Evolutionary conservation across 352 stramenopile genomes (phyloP).

Genomic region (Globisporangium megalacanthum): DNA sequence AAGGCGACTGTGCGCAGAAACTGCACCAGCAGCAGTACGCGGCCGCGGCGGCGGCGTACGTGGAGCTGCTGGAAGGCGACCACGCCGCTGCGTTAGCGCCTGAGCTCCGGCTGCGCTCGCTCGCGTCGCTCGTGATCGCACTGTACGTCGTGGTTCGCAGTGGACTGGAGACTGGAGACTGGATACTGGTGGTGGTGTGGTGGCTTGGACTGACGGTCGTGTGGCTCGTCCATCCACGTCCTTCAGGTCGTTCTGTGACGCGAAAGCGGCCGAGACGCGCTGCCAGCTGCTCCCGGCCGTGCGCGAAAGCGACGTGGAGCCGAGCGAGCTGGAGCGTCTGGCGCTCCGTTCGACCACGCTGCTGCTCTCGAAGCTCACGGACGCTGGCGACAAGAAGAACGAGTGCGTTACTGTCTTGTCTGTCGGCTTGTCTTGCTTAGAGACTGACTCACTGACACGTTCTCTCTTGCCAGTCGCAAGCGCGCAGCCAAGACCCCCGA

Average conservation of each 20-base stretch:
- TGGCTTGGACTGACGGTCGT: background rate
- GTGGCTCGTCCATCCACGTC: background rate
- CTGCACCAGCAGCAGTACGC: constrained; percentile 75
- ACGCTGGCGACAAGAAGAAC: constrained; percentile 69
- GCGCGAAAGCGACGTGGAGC: constrained; percentile 45
- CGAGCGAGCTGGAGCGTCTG: constrained; percentile 59
- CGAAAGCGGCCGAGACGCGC: constrained; percentile 51
- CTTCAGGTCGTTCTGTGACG: constrained; percentile 66
- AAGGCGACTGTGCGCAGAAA: constrained; percentile 77
- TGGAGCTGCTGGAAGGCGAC: constrained; percentile 65
- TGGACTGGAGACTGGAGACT: too few species aligned
- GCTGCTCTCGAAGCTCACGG: constrained; percentile 43
- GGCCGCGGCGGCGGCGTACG: constrained; percentile 52
- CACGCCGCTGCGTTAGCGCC: constrained; percentile 50
- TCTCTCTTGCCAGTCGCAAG: constrained; percentile 40
- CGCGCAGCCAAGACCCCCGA: constrained; percentile 69
- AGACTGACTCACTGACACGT: constrained; percentile 6
- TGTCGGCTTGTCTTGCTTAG: background rate
- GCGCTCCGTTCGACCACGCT: constrained; percentile 55
- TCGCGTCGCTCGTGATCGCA: constrained; percentile 70
- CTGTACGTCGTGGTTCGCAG: constrained; percentile 34
- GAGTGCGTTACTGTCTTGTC: constrained; percentile 39
- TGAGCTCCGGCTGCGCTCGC: constrained; percentile 64
- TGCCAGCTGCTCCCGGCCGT: constrained; percentile 59
- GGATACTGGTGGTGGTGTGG: too few species aligned